Percentiles rank a stretch among this genome's conserved stretches.
These are phyloP conservation scores for Saccharata proteae DNA, from an alignment of 2,329 filamentous ascomycete genomes.

Conservation along the genomic window DNA sequence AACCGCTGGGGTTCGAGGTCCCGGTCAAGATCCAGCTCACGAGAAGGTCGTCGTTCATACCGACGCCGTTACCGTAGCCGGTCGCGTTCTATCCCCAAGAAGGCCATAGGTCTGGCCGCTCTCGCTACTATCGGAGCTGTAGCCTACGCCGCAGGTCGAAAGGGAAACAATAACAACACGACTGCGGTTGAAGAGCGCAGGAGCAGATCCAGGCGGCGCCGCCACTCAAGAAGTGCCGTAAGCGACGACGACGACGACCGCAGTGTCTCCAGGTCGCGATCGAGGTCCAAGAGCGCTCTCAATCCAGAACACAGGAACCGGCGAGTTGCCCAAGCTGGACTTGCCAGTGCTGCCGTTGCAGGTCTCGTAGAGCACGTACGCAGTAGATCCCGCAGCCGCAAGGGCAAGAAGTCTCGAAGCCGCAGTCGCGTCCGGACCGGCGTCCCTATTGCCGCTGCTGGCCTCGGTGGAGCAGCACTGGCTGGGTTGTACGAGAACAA, in stretches of 20 bases:
- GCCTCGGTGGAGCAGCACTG: conserved; percentile 47
- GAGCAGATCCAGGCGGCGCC: conserved; percentile 33
- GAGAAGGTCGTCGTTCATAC: conserved; percentile 17
- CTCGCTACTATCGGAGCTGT: conserved; percentile 49
- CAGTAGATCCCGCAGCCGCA: conserved; percentile 43
- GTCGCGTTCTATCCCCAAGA: conserved; percentile 26
- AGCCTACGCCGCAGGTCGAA: conserved; percentile 39
- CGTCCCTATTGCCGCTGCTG: conserved; percentile 48
- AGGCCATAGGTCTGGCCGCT: conserved; percentile 46
- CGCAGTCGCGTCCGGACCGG: conserved; percentile 44
- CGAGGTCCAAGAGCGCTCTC: conserved; percentile 29
- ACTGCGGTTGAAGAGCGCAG: conserved; percentile 34
- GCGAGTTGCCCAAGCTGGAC: conserved; percentile 48
- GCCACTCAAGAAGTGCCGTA: conserved; percentile 19
- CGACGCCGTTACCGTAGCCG: conserved; percentile 17
- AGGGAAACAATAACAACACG: conserved; percentile 37
- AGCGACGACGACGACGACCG: conserved; percentile 18
- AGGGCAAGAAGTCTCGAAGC: conserved; percentile 38
- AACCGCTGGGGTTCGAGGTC: conserved; percentile 34
- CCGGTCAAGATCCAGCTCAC: conserved; percentile 34
- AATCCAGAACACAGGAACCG: conserved; percentile 43
- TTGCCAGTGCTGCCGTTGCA: conserved; percentile 50
- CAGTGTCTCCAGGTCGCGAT: conserved; percentile 23
- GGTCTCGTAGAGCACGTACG: conserved; percentile 47
- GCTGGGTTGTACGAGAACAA: conserved; percentile 52